These are phyloP conservation scores for Kuraishia hungarica DNA, from an alignment of 805 yeast species.

Conservation along the genomic window DNA sequence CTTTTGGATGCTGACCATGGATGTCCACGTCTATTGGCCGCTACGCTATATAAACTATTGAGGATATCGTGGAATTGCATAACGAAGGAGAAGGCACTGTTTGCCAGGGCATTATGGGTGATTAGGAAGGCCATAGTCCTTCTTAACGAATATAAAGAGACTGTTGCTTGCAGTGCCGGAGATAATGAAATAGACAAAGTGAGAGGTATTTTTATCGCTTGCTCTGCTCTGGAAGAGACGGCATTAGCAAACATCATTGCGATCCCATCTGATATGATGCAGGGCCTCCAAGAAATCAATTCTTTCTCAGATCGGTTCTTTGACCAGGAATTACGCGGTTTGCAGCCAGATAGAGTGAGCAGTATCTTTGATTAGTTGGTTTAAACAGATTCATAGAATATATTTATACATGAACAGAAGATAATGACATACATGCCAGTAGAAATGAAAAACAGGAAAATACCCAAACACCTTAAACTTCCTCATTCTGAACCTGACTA, in stretches of 20 bases:
- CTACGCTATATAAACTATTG: not conserved
- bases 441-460: not conserved
- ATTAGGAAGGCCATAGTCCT: not conserved
- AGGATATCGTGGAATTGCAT: not conserved
- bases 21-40: not conserved
- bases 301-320: not conserved
- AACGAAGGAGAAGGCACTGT: not conserved
- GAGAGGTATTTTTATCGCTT: not conserved
- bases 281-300: not conserved
- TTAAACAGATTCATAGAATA: too few relatives aligned
- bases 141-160: not conserved
- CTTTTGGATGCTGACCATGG: not conserved
- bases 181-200: not conserved
- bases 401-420: too few relatives aligned
- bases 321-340: not conserved
- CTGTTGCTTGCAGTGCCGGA: not conserved
- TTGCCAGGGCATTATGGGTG: not conserved
- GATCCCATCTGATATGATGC: not conserved
- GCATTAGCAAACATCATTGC: not conserved
- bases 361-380: not conserved
- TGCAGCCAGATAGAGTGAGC: not conserved
- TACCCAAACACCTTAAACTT: not conserved
- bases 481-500: not conserved
- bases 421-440: not conserved
- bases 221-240: not conserved